phyloP scores from a whole-genome alignment of 352 stramenopile genomes.

The Peronospora farinosa region DNA sequence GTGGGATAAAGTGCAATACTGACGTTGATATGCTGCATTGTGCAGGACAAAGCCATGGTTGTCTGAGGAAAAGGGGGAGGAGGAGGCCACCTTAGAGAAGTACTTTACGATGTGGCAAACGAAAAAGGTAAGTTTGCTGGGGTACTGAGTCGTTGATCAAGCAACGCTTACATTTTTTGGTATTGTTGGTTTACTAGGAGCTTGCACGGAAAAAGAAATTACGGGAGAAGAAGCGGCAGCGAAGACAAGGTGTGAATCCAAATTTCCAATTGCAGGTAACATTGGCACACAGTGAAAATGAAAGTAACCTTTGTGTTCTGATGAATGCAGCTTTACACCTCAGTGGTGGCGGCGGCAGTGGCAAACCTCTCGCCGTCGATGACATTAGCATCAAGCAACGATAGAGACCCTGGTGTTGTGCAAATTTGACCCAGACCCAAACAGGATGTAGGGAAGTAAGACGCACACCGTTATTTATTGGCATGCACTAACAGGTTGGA shows the following conservation, averaged over 20 bases:
- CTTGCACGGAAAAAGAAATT: conserved; percentile 64
- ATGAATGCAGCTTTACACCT: conserved; percentile 20
- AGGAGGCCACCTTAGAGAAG: conserved; percentile 43
- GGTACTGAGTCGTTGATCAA: background rate
- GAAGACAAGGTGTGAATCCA: conserved; percentile 39
- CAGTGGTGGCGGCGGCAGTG: conserved; percentile 20
- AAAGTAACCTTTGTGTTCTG: conserved; percentile 1
- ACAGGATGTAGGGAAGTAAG: conserved; percentile 1
- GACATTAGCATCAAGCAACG: conserved; percentile 23
- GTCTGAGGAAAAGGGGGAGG: conserved; percentile 37
- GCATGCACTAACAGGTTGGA: conserved; percentile 11
- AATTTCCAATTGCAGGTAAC: background rate
- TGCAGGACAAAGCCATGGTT: conserved; percentile 61
- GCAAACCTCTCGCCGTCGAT: conserved; percentile 17
- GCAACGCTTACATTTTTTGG: conserved; percentile 3
- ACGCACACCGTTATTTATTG: conserved; percentile 33
- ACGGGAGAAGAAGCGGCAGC: conserved; percentile 65
- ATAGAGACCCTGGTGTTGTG: conserved; percentile 28
- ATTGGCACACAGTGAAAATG: background rate
- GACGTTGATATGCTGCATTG: conserved; percentile 2
- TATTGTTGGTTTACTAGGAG: conserved; percentile 31
- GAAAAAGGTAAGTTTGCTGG: conserved; percentile 42
- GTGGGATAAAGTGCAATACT: background rate
- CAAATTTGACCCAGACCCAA: background rate
- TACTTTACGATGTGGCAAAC: conserved; percentile 57